Evolutionary conservation across 106 monocot genomes (phyloP), one percentile per base, ranked within the genome.

Genomic region (Dendrobium officinale): DNA sequence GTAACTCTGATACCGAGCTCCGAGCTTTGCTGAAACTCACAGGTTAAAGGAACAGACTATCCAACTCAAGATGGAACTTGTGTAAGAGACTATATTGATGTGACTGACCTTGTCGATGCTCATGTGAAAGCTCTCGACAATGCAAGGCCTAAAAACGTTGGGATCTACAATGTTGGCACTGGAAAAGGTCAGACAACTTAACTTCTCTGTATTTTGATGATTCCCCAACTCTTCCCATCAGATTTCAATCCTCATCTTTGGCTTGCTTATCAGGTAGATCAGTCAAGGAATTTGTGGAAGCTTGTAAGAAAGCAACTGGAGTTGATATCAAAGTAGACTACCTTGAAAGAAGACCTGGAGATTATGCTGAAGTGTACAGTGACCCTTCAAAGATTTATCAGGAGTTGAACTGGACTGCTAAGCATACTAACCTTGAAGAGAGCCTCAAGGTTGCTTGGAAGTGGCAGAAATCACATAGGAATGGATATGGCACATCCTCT

Each of bases 21-120:
- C 37, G 37, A 37, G 6, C 26, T 24, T 11, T 19, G n/a, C 17
- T 55, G 10, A 77, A 55, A 51, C 26, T 20, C 43, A 44, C 74
- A 85, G 85, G 85, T 85, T 74, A 85, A 78, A 78, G 85, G 85
- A 85, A 78, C 81, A 64, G 85, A 85, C 73, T 85, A 85, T 43
- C 70, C 42, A 18, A 85, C 85, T 26, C 27, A 26, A 45, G 85
- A 85, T 73, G 85, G 85, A 58, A 85, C 85, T 44, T 85, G 85
- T 20, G 72, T 85, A 61, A 68, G 85, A 81, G 85, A 85, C 78
- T 85, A 85, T 37, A 85, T 85, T 70, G 85, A 85, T 64, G 85
- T 85, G 43, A 81, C 85, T 18, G 85, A 85, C 76, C 77, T 85
- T 9, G 85, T 85, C 29, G 85, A 85, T 78, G 85, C 85, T 9